Evolutionary conservation across 176 grass and related monocot species (phyloP).

Genomic region (Bothriochloa decipiens): DNA sequence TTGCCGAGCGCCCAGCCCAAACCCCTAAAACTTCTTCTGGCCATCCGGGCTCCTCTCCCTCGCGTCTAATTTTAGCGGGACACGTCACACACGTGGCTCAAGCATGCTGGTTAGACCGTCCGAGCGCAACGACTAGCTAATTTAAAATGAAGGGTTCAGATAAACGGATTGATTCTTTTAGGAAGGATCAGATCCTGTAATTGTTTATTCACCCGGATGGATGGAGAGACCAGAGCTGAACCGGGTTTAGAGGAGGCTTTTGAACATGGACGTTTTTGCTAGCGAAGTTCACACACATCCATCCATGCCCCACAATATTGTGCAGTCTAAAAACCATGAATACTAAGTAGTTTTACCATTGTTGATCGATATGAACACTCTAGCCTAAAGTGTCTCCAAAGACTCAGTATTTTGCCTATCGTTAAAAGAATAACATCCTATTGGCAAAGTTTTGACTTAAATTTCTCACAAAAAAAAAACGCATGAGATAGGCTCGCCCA

Average conservation of each 20-base stretch:
- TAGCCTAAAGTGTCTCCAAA: too few species aligned
- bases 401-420: too few species aligned
- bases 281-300: background rate
- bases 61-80: background rate
- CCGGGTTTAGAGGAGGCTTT: background rate
- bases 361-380: too few species aligned
- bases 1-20: slow-evolving; percentile 8
- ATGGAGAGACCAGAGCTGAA: background rate
- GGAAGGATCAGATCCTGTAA: background rate
- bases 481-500: background rate
- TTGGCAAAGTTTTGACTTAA: too few species aligned
- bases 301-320: background rate
- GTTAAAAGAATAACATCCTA: too few species aligned
- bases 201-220: slow-evolving; percentile 24
- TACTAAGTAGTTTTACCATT: too few species aligned
- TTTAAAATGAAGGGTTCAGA: background rate
- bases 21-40: background rate
- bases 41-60: background rate
- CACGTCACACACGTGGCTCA: slow-evolving; percentile 31
- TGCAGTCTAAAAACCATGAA: too few species aligned
- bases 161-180: background rate
- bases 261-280: background rate
- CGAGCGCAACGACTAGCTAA: background rate
- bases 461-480: too few species aligned
- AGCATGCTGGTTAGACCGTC: background rate